Base-by-base conservation (phyloP, 2,329 filamentous ascomycete species). In the Madurella mycetomatis region DNA sequence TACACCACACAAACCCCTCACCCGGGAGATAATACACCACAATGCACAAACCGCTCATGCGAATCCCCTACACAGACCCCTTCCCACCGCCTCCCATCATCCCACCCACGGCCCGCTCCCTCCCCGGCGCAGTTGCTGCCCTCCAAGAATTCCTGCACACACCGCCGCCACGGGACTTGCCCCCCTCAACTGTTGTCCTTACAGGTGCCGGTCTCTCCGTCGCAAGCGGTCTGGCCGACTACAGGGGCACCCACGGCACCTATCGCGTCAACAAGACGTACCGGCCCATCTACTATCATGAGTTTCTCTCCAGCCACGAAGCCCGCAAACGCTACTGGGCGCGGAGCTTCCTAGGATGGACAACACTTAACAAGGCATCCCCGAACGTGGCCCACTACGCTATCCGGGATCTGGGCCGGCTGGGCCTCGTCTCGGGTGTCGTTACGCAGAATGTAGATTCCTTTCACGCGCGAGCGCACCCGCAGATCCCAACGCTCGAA, bases 401-500 rank as follows among this genome's bases (percentile, higher is more conserved):
- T 2, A 81, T 97, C 53, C 79, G 82, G 49, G 79, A 86, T 59
- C 75, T 97, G 37, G 88, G 83, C 2, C 71, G 79, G 4, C 74
- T 94, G 61, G 92, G 91, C 2, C 72, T 91, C 47, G 76, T 96
- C 41, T 81, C 80, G 54, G 83, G 76, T 50, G 88, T 96, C 55
- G 84, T 99, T 62, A 97, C 94, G 41, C 94, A 99, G 69, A 97
- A 97, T 67, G 94, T 99, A 49, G 94, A 99, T 72, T 96, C 91
- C 2, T 95, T 99, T 68, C 94, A 99, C 70, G 77, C 80, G 2
- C 73, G 74, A 55, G 87, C 90, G 1, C 92, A 96, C 69, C 89
- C 91, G 0, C 67, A 76, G 9, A 72, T 92, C 42, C 80, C 83
- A 5, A 94, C 89, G 9, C 75, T 95, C 44, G 92, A 97, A 71